Base-by-base conservation (phyloP, 192 early-diverging fungal species). In the Cladochytrium replicatum region DNA sequence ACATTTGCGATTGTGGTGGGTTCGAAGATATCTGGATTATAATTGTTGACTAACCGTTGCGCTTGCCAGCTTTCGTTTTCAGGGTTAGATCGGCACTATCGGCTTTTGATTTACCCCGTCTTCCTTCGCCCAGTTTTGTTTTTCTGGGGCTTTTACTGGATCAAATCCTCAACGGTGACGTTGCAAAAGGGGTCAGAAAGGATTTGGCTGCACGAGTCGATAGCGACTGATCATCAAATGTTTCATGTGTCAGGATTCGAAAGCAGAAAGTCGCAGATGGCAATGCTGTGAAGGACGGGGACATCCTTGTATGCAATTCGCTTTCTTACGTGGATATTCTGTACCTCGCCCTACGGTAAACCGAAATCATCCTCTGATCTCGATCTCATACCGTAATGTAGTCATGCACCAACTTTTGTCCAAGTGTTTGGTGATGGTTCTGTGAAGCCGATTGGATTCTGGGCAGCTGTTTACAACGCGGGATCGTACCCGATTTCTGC, bases 281-380 rank as follows among this genome's bases (percentile, higher is more conserved):
- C 32, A 1, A 27, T 13, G 22, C 30, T 22, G 1, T 30, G 11
- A 13, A 39, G n/a, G n/a, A n/a, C n/a, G n/a, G n/a, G 28, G 15
- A 49, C 75, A 4, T 93, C 4, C 85, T 93, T 29, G 58, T 89
- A 19, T 60, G 81, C 47, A 93, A 93, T 57, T 87, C 84, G 61
- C 68, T 68, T 2, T 91, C 88, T 6, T 93, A 93, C 54, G 62
- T 91, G 19, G 89, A 93, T 30, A 46, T 91, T 5, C 38, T 93
- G 27, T 90, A 86, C 23, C 46, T 91, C 6, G 68, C 77, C 4
- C 78, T 69, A 38, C 55, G 63, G 73, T 88, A 77, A 22, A 38
- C 41, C 28, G 6, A 13, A 30, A 28, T 43, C 31, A n/a, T 54
- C 15, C 42, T 21, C 60, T n/a, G n/a, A n/a, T n/a, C n/a, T n/a